Conservation (phyloP, 192 early-diverging fungal genomes). For the Entomortierella chlamydospora region DNA sequence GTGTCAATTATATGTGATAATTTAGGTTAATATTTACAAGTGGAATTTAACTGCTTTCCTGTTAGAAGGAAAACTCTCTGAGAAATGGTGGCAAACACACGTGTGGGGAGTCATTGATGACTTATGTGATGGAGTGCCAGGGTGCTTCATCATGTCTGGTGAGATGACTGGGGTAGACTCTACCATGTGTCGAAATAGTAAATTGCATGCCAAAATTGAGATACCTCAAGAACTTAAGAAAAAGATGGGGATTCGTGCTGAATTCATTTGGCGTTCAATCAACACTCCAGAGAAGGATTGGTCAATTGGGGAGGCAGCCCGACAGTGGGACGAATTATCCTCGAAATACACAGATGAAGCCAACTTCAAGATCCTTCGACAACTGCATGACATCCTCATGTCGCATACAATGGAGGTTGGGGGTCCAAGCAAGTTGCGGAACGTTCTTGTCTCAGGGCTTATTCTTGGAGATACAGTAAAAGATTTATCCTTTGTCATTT, state of each 20-base stretch:
- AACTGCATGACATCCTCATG: slow-evolving; percentile 9
- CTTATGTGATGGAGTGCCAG: background rate
- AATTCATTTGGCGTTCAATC: slow-evolving; percentile 6
- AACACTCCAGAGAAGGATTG: slow-evolving; percentile 2
- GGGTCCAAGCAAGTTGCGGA: slow-evolving; percentile 5
- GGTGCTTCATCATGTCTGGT: slow-evolving; percentile 9
- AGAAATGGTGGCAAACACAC: slow-evolving; percentile 4
- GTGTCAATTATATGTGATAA: background rate
- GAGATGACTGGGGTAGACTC: slow-evolving; percentile 7
- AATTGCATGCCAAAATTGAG: background rate
- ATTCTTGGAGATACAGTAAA: slow-evolving; percentile 11
- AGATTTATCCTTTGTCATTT: background rate
- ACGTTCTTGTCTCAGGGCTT: slow-evolving; percentile 7
- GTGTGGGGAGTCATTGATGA: slow-evolving; percentile 1
- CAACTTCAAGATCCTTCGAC: slow-evolving; percentile 5
- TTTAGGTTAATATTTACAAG: slow-evolving; percentile 12
- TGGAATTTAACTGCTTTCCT: background rate
- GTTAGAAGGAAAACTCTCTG: slow-evolving; percentile 7
- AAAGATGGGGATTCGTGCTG: slow-evolving; percentile 2
- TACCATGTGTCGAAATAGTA: slow-evolving; percentile 1
- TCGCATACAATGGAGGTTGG: slow-evolving; percentile 15
- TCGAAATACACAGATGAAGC: background rate
- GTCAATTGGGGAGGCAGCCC: slow-evolving; percentile 3
- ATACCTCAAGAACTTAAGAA: background rate
- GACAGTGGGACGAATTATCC: slow-evolving; percentile 3